Evolutionary conservation across 257 asterid genomes (phyloP).

Genomic region (Thymus quinquecostatus): DNA sequence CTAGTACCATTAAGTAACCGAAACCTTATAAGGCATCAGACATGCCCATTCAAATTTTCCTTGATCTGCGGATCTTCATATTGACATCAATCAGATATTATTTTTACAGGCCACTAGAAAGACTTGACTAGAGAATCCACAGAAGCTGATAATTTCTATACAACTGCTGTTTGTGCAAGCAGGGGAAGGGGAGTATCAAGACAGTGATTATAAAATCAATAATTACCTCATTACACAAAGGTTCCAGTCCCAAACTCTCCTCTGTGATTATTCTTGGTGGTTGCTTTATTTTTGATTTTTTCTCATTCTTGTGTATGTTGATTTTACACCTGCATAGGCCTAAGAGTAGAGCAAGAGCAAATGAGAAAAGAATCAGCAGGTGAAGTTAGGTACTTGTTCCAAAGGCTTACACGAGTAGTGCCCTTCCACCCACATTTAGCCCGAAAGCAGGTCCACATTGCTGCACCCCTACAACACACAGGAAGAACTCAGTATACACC

Average conservation of each 20-base stretch:
- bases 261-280: slow-evolving; percentile 53
- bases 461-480: slow-evolving; percentile 57
- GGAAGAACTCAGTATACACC: slow-evolving; percentile 33
- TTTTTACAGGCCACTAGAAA: neutral
- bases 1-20: neutral
- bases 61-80: slow-evolving; percentile 4
- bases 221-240: slow-evolving; percentile 64
- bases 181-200: slow-evolving; percentile 8
- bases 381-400: slow-evolving; percentile 2
- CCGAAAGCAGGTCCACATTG: slow-evolving; percentile 85
- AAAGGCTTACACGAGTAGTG: slow-evolving; percentile 58
- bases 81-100: neutral
- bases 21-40: neutral
- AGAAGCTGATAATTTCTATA: neutral
- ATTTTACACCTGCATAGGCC: slow-evolving; percentile 63
- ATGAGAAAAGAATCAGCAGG: slow-evolving; percentile 24
- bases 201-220: neutral
- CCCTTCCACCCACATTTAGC: slow-evolving; percentile 95
- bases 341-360: slow-evolving; percentile 36
- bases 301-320: slow-evolving; percentile 53
- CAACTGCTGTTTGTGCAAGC: neutral
- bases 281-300: slow-evolving; percentile 45
- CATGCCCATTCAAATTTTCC: neutral
- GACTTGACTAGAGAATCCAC: neutral
- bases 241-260: slow-evolving; percentile 65